Evolutionary conservation across 768 basidiomycete genomes (phyloP), one percentile per base, ranked within the genome.

Genomic region (Thelephora ganbajun): DNA sequence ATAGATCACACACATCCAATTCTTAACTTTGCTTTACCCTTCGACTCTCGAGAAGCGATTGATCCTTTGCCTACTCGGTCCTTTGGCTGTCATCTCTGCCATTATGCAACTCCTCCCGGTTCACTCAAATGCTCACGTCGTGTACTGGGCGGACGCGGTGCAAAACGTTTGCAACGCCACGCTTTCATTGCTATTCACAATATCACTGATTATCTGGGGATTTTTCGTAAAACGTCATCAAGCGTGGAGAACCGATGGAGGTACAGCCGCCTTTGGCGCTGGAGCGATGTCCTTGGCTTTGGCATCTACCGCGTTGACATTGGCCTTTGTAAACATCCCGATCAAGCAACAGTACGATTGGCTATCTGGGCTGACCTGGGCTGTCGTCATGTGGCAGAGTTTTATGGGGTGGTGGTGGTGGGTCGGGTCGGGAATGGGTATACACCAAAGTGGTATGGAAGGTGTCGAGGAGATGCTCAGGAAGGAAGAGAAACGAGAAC

Each of bases 371-470:
- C 70, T 97, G 46, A 78, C 90, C 63, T 93, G 90, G 79, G 81
- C 85, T 6, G 79, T 96, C 45, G 78, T 97, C 11, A 74, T 98
- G 16, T 99, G 96, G 96, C 96, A 99, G 70, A 89, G 79, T 63
- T 94, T 93, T 64, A 64, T 96, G 18, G 91, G 88, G 0, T 97
- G 90, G 89, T 97, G 92, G 92, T 97, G 92, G 92, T 97, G 91
- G 91, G 90, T 91, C 12, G 92, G 92, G n/a, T 79, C 84, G 2
- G 85, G 90, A 5, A 88, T 84, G 70, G 86, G 82, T 7, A 72
- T 80, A 2, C 71, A 74, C 23, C 82, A 83, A 53, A 9, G 18
- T 14, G 39, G 39, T 9, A 9, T 5, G 12, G 39, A 41, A 41
- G 39, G 39, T 18, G 70, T 87, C 44, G 80, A 85, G 55, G 74